Conservation (phyloP, 1,139 yeast genomes). For the Candida glucosophila region DNA sequence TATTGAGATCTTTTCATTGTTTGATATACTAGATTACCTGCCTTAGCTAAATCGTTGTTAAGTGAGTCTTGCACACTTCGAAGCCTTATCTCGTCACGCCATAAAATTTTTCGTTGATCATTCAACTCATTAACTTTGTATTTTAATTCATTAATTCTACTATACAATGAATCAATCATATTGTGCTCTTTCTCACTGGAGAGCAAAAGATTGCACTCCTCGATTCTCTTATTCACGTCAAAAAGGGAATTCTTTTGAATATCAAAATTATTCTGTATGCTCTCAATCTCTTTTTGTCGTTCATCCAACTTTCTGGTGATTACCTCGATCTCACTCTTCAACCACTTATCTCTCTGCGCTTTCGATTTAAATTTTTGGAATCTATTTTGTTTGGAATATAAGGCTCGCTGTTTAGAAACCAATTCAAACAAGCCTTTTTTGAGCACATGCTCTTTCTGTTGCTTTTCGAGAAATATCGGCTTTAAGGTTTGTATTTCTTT, state of each 20-base stretch:
- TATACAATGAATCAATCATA: slow-evolving; percentile 19
- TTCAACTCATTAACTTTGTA: slow-evolving; percentile 33
- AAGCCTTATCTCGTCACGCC: slow-evolving; percentile 73
- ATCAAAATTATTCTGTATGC: slow-evolving; percentile 12
- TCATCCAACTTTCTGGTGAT: slow-evolving; percentile 11
- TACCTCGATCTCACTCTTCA: slow-evolving; percentile 26
- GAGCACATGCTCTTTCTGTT: slow-evolving; percentile 29
- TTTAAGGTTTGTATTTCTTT: slow-evolving; percentile 12
- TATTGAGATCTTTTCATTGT: slow-evolving; percentile 70
- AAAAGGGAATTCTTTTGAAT: slow-evolving; percentile 11
- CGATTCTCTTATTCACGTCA: slow-evolving; percentile 31
- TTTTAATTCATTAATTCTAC: slow-evolving; percentile 30
- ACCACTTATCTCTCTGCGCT: slow-evolving; percentile 62
- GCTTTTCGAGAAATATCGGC: slow-evolving; percentile 37
- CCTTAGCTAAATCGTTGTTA: slow-evolving; percentile 44
- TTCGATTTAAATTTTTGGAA: slow-evolving; percentile 49
- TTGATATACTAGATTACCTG: slow-evolving; percentile 54
- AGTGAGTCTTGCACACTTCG: slow-evolving; percentile 50
- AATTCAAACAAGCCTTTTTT: slow-evolving; percentile 35
- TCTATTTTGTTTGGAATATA: slow-evolving; percentile 70
- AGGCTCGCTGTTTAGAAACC: slow-evolving; percentile 48
- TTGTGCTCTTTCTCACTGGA: slow-evolving; percentile 11
- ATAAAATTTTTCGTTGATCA: slow-evolving; percentile 62
- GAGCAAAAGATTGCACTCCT: slow-evolving; percentile 24
- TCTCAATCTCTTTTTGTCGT: slow-evolving; percentile 17